These are phyloP conservation scores for Ceratocystis diversiconidia DNA, from an alignment of 2,329 filamentous ascomycete species.

Conservation along the genomic window DNA sequence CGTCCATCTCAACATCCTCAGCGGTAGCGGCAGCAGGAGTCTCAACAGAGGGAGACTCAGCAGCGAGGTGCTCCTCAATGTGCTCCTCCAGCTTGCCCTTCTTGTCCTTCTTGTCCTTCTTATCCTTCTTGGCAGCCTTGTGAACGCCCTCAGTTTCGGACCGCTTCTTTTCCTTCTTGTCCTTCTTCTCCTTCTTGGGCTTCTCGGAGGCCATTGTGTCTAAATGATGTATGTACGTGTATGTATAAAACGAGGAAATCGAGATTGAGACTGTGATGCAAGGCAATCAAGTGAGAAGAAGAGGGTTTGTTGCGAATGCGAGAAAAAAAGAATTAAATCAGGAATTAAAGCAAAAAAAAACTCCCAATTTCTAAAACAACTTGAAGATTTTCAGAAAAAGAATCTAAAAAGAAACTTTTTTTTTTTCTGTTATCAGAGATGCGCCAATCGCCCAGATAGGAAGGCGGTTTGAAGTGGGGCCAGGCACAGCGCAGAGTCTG, in stretches of 20 bases:
- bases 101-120: constrained; percentile 47
- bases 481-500: constrained; percentile 12
- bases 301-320: background rate
- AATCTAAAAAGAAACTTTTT: constrained; percentile 16
- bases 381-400: background rate
- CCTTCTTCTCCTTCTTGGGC: constrained; percentile 37
- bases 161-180: constrained; percentile 38
- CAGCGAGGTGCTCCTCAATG: constrained; percentile 50
- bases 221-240: background rate
- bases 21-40: constrained; percentile 29
- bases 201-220: constrained; percentile 34
- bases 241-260: background rate
- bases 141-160: constrained; percentile 44
- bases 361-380: background rate
- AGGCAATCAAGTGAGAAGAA: background rate
- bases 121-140: constrained; percentile 46
- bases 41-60: constrained; percentile 27
- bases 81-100: constrained; percentile 59
- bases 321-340: constrained; percentile 15
- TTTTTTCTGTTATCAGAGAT: constrained; percentile 18
- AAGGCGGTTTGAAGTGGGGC: constrained; percentile 17
- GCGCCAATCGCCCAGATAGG: constrained; percentile 15
- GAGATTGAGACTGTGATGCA: background rate
- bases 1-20: constrained; percentile 27
- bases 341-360: constrained; percentile 9